A percentile compares a stretch with the other conserved stretches of the same genome.
phyloP scores from a whole-genome alignment of 768 basidiomycete species.

The Collybiopsis luxurians region DNA sequence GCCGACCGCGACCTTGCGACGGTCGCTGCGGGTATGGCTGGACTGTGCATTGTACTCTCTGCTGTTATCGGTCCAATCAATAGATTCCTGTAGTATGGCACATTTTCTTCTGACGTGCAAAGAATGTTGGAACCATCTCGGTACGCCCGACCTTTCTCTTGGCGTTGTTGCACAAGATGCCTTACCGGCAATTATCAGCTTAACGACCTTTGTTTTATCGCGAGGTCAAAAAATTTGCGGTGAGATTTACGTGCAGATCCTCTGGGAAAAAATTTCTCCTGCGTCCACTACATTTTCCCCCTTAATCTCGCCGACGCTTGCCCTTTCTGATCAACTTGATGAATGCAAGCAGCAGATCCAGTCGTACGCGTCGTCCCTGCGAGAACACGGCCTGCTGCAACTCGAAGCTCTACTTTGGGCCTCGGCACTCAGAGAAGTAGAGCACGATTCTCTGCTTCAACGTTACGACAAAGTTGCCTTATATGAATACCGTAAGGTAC shows the following conservation, averaged over 20 bases:
- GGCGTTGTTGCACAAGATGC: not conserved
- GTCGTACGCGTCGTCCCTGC: constrained; percentile 22
- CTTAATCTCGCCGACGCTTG: constrained; percentile 14
- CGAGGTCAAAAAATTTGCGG: no score
- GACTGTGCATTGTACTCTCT: not conserved
- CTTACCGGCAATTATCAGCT: not conserved
- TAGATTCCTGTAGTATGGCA: not conserved
- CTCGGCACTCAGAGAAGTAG: constrained; percentile 46
- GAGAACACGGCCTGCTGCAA: constrained; percentile 29
- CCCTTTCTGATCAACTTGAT: not conserved
- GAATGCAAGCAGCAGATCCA: constrained; percentile 6
- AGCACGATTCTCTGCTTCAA: constrained; percentile 24
- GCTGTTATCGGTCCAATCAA: not conserved
- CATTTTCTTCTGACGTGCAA: not conserved
- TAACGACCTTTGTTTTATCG: constrained; percentile 2
- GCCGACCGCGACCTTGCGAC: not conserved
- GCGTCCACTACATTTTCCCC: constrained; percentile 16
- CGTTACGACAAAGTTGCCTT: constrained; percentile 22
- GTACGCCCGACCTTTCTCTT: not conserved
- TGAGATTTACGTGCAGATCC: constrained; percentile 15
- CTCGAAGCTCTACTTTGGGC: constrained; percentile 54
- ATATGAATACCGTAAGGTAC: constrained; percentile 31
- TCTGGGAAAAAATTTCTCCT: constrained; percentile 26
- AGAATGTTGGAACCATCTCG: not conserved
- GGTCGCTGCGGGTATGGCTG: constrained; percentile 1